Evolutionary conservation across 352 stramenopile genomes (phyloP).

Genomic region (Phytophthora litchii): DNA sequence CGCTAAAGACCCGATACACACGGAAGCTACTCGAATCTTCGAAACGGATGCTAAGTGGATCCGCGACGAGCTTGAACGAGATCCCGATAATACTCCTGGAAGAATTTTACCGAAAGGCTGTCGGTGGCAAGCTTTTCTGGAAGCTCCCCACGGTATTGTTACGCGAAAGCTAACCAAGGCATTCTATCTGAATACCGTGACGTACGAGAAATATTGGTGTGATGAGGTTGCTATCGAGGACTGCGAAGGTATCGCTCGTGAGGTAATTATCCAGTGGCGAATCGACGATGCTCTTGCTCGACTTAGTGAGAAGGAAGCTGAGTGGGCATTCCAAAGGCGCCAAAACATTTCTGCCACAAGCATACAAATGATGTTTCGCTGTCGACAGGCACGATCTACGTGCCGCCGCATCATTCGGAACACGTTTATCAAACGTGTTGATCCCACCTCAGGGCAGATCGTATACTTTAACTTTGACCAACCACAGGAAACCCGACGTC

Average conservation of each 20-base stretch:
- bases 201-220: conserved; percentile 71
- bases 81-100: conserved; percentile 34
- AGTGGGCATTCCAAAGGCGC: conserved; percentile 42
- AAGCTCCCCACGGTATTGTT: conserved; percentile 54
- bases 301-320: conserved; percentile 36
- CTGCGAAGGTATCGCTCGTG: conserved; percentile 59
- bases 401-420: conserved; percentile 57
- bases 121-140: conserved; percentile 61
- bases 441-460: conserved; percentile 49
- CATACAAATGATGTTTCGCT: conserved; percentile 73
- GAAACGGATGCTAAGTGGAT: conserved; percentile 55
- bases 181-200: conserved; percentile 69
- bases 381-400: conserved; percentile 48
- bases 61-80: conserved; percentile 46
- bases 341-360: conserved; percentile 45
- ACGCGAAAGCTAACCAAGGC: conserved; percentile 55
- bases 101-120: conserved; percentile 42
- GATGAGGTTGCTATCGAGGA: conserved; percentile 72
- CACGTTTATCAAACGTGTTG: conserved; percentile 64
- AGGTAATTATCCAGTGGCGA: conserved; percentile 58
- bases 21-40: conserved; percentile 57
- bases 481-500: conserved; percentile 40
- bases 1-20: conserved; percentile 30
- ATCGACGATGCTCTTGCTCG: conserved; percentile 51
- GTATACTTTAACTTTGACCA: conserved; percentile 70